These are phyloP conservation scores for Cadophora gregata DNA, from an alignment of 2,329 filamentous ascomycete genomes.

Conservation along the genomic window DNA sequence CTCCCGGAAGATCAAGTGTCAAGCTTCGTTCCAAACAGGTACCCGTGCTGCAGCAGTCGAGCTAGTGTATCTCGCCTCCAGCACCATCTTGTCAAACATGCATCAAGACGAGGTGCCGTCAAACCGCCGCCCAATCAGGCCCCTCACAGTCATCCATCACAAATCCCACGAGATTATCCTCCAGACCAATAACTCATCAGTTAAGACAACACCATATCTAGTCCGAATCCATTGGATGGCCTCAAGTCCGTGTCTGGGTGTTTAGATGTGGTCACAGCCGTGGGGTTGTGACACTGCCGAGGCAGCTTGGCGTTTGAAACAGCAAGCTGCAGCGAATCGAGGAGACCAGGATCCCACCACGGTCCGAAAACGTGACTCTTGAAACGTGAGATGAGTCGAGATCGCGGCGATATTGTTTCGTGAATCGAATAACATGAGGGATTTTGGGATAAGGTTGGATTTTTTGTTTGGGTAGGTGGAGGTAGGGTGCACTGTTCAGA, in stretches of 20 bases:
- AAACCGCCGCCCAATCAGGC: background rate
- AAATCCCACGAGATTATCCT: background rate
- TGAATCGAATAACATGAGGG: background rate
- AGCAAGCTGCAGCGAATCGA: constrained; percentile 2
- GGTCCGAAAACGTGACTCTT: constrained; percentile 7
- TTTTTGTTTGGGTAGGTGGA: background rate
- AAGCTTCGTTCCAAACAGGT: constrained; percentile 8
- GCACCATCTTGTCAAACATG: constrained; percentile 2
- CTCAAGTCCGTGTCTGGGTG: background rate
- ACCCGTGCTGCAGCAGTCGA: constrained; percentile 4
- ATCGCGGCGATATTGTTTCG: background rate
- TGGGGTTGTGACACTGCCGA: constrained; percentile 7
- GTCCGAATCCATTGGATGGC: background rate
- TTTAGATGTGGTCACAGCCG: constrained; percentile 7
- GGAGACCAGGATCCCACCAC: background rate
- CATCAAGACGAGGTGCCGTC: background rate
- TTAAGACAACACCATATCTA: background rate
- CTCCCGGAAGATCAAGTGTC: constrained; percentile 1
- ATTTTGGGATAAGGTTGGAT: background rate
- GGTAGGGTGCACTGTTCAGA: background rate
- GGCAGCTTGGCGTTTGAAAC: constrained; percentile 16
- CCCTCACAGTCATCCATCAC: background rate
- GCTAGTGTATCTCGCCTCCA: background rate
- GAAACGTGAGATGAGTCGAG: constrained; percentile 4
- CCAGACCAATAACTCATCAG: background rate